Evolutionary conservation across 441 rosid genomes (phyloP), one percentile per base, ranked within the genome.

Genomic region (Sinapis alba): DNA sequence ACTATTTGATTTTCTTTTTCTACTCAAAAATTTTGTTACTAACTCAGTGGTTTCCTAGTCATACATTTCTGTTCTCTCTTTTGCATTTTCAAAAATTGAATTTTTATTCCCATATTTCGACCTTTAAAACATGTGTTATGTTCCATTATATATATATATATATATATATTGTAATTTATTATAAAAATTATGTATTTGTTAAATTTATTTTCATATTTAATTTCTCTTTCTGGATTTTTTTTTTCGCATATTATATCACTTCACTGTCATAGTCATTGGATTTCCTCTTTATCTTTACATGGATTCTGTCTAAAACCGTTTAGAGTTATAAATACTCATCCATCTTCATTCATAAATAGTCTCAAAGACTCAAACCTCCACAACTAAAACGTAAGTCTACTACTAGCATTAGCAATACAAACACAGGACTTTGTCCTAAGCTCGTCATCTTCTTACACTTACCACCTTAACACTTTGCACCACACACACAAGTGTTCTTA

Each of bases 381-480:
- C 24, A 30, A n/a, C 18, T 61, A 18, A 7, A 18, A 50, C 21
- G 11, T 50, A 50, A n/a, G n/a, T n/a, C n/a, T n/a, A 16, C 11
- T 34, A 62, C 45, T 32, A 43, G 2, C 34, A 15, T 23, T 64
- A 72, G 12, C 56, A 50, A 50, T 62, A 62, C 57, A 50, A 58
- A 47, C 27, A 62, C 47, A 10, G 15, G 30, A 43, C 58, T 51
- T 70, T 70, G 69, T 72, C 62, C 62, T 51, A 72, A 62, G 38
- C 62, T 41, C 34, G 54, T 64, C 68, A 64, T 64, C 34, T 41
- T 64, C 68, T 64, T 64, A 64, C 53, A 64, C 56, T 50, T 50
- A 50, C 54, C 68, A 53, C 68, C n/a, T n/a, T 62, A 71, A 61
- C 13, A 61, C 5, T 19, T 60, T 20, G 53, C 19, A 32, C n/a